Conservation (phyloP, 192 early-diverging fungal genomes). For the Linnemannia elongata region DNA sequence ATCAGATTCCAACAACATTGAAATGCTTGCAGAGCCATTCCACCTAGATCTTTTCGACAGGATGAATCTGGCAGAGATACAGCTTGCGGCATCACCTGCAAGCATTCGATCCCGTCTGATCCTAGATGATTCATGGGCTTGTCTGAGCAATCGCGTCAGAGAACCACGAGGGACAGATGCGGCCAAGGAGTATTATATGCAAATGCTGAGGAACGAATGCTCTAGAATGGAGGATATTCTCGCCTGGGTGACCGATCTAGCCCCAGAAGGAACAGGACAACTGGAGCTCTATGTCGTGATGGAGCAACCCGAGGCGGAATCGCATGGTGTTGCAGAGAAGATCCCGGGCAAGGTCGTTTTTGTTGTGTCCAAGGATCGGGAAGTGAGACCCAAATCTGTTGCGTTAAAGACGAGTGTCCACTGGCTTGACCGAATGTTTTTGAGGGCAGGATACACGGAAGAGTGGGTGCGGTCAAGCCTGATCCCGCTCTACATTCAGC, state of each 20-base stretch:
- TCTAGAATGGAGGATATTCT: constrained; percentile 20
- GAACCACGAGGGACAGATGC: neutral
- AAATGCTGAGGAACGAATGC: constrained; percentile 9
- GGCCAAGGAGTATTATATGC: neutral
- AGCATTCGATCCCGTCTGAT: neutral
- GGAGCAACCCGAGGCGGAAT: constrained; percentile 30
- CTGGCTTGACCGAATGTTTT: constrained; percentile 43
- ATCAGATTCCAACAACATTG: constrained; percentile 17
- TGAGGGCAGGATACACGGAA: constrained; percentile 11
- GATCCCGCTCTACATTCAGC: constrained; percentile 28
- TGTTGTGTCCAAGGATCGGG: constrained; percentile 26
- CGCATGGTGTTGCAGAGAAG: constrained; percentile 19
- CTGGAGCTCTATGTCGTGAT: constrained; percentile 30
- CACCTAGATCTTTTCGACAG: constrained; percentile 37
- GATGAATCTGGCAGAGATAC: constrained; percentile 20
- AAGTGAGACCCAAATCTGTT: constrained; percentile 22
- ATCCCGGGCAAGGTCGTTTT: constrained; percentile 36
- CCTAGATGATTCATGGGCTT: constrained; percentile 36
- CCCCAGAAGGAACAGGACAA: neutral
- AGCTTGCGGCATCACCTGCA: constrained; percentile 5
- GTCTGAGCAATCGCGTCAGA: neutral
- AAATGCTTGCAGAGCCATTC: constrained; percentile 29
- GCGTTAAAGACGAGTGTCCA: constrained; percentile 34
- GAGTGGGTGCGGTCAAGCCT: constrained; percentile 27
- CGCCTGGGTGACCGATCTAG: neutral